Conservation (phyloP, 2,329 filamentous ascomycete species). For the Anisogramma anomala region DNA sequence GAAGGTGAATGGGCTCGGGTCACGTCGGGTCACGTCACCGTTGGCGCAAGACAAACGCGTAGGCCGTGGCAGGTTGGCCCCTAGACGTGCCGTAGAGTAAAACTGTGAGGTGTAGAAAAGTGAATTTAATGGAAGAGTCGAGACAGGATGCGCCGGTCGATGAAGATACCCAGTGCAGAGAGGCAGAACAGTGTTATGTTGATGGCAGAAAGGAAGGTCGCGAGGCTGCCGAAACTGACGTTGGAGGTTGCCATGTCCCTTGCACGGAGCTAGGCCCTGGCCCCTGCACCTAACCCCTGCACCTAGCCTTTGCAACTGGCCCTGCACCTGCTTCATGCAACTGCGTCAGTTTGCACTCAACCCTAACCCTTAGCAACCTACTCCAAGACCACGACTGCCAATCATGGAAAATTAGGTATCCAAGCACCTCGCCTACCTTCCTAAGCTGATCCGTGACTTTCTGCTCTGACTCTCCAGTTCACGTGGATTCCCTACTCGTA, state of each 20-base stretch:
- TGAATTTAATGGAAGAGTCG: slow-evolving; percentile 10
- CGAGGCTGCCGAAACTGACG: background rate
- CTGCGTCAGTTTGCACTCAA: background rate
- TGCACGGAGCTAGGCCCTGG: too few species aligned
- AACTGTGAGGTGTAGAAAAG: too few species aligned
- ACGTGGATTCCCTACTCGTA: too few species aligned
- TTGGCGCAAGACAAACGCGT: background rate
- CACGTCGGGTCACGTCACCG: too few species aligned
- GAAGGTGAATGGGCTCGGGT: slow-evolving; percentile 1
- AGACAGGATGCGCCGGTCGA: slow-evolving; percentile 13
- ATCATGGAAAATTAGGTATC: too few species aligned
- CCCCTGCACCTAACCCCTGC: too few species aligned
- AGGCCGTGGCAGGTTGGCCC: too few species aligned
- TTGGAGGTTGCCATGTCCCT: background rate
- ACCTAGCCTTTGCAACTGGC: background rate
- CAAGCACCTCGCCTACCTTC: too few species aligned
- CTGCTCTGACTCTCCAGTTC: too few species aligned
- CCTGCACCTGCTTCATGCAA: background rate
- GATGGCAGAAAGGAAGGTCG: background rate
- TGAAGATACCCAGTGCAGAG: slow-evolving; percentile 2
- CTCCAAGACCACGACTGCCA: background rate
- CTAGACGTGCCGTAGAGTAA: too few species aligned
- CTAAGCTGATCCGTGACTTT: too few species aligned
- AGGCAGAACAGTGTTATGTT: background rate
- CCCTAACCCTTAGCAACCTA: background rate